Conservation (phyloP, 1,284 basidiomycete genomes). For the Mycena sp. region DNA sequence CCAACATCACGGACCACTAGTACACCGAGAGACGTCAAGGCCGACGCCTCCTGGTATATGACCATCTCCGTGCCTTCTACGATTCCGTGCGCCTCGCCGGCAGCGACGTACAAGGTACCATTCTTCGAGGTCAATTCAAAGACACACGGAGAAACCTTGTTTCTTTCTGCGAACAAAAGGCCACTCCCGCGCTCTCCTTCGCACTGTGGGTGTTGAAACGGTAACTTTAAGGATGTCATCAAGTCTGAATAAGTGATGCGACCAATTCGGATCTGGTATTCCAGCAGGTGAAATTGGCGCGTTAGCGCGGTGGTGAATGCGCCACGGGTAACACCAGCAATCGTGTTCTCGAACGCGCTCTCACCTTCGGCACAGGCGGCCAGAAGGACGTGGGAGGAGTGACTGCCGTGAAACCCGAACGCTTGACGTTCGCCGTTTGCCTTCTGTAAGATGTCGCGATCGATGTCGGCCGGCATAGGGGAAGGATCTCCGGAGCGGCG, state of each 20-base stretch:
- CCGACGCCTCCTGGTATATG: background rate
- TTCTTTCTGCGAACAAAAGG: background rate
- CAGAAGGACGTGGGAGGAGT: background rate
- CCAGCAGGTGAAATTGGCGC: background rate
- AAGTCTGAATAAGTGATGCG: background rate
- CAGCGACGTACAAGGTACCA: background rate
- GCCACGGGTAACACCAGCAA: background rate
- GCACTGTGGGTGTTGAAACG: background rate
- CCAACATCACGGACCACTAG: background rate
- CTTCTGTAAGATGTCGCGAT: background rate
- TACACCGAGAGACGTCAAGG: background rate
- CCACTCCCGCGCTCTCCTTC: background rate
- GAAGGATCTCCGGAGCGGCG: no score
- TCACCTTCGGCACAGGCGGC: conserved; percentile 1
- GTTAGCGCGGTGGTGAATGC: conserved; percentile 1
- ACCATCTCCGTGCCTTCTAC: no score
- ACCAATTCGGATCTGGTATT: no score
- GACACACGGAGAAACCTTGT: background rate
- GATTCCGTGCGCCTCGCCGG: conserved; percentile 5
- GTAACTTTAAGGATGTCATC: background rate
- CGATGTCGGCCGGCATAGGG: background rate
- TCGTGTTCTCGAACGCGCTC: background rate
- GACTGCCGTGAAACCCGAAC: background rate
- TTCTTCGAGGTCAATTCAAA: background rate
- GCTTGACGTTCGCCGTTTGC: background rate